Evolutionary conservation across 1,139 yeast species (phyloP).

Genomic region (Saccharomyces pastorianus): DNA sequence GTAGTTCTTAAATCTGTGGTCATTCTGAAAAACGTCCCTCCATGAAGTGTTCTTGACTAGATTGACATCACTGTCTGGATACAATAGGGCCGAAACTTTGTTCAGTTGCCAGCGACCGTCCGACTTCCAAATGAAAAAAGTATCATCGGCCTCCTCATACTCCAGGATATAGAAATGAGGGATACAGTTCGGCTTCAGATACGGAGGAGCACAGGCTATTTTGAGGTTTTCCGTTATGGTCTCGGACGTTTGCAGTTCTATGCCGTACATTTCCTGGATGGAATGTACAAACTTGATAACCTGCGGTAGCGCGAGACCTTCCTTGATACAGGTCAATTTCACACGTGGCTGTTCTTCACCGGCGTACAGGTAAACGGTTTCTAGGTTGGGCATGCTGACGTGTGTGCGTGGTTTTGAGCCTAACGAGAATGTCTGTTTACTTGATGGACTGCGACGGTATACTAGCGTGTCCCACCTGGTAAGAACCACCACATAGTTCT

Average conservation of each 20-base stretch:
- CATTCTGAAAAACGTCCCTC: constrained; percentile 3
- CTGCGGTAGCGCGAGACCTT: constrained; percentile 11
- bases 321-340: constrained; percentile 17
- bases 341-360: constrained; percentile 23
- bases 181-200: constrained; percentile 11
- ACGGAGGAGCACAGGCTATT: constrained; percentile 12
- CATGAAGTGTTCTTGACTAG: constrained; percentile 4
- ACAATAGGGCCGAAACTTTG: constrained; percentile 15
- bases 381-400: constrained; percentile 2
- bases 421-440: too few species aligned
- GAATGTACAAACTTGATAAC: constrained; percentile 16
- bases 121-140: constrained; percentile 24
- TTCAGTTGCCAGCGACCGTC: constrained; percentile 23
- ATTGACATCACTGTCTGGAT: constrained; percentile 5
- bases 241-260: constrained; percentile 20
- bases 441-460: too few species aligned
- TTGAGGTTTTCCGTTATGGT: constrained; percentile 28
- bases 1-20: constrained; percentile 7
- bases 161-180: constrained; percentile 20
- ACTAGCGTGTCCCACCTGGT: too few species aligned
- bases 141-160: constrained; percentile 17
- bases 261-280: constrained; percentile 21
- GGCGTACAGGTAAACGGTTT: constrained; percentile 20
- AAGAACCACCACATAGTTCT: neutral
- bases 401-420: neutral